A percentile compares a stretch with the other conserved stretches of the same genome.
Evolutionary conservation across 305 asterid genomes (phyloP).

Genomic region (Withania somnifera): DNA sequence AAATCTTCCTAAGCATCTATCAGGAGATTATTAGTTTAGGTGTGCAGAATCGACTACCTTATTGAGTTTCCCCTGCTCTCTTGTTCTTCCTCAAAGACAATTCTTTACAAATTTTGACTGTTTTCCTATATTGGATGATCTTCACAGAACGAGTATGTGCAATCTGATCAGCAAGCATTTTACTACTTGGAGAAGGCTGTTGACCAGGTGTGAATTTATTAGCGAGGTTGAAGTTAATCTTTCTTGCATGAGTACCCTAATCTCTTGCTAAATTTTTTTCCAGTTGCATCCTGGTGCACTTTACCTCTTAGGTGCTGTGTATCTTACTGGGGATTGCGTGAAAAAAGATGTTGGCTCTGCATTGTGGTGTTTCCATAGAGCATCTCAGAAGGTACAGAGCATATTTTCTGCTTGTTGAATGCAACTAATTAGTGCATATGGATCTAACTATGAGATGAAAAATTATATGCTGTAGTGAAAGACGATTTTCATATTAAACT

Average conservation of each 20-base stretch:
- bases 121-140: background rate
- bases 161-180: conserved; percentile 84
- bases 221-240: background rate
- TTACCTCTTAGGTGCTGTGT: conserved; percentile 79
- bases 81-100: background rate
- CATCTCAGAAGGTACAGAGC: conserved; percentile 64
- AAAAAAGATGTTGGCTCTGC: conserved; percentile 72
- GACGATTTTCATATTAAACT: background rate
- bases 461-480: background rate
- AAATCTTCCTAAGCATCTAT: background rate
- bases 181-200: conserved; percentile 78
- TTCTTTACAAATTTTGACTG: background rate
- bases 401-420: conserved; percentile 4
- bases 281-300: conserved; percentile 94
- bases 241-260: background rate
- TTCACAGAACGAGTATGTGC: conserved; percentile 62
- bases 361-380: conserved; percentile 91
- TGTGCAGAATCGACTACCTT: background rate
- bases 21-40: background rate
- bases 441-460: background rate
- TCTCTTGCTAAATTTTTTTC: conserved; percentile 8
- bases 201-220: conserved; percentile 50
- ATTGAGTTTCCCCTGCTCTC: background rate
- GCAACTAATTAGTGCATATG: background rate
- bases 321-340: conserved; percentile 89